These are phyloP conservation scores for Ophiosphaerella korrae DNA, from an alignment of 2,329 filamentous ascomycete genomes.

Conservation along the genomic window DNA sequence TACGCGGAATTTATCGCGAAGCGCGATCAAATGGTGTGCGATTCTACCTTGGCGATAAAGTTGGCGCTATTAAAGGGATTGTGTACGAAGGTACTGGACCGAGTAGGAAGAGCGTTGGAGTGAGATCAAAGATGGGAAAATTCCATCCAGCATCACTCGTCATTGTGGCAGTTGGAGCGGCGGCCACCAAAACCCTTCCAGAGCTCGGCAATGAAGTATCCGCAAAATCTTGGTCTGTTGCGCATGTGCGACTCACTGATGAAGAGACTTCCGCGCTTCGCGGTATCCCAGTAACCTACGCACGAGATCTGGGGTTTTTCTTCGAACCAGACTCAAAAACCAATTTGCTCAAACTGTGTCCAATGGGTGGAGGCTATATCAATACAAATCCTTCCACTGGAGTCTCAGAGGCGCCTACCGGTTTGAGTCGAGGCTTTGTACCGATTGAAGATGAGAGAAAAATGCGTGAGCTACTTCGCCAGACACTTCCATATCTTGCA, in stretches of 20 bases:
- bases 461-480: conserved; percentile 56
- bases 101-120: conserved; percentile 35
- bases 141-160: conserved; percentile 49
- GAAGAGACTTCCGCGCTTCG: conserved; percentile 60
- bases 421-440: conserved; percentile 51
- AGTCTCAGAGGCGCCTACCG: conserved; percentile 50
- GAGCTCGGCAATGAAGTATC: conserved; percentile 57
- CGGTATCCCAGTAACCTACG: conserved; percentile 65
- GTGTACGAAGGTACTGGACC: conserved; percentile 40
- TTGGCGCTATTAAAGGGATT: conserved; percentile 48
- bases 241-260: conserved; percentile 62
- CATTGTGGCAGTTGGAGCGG: conserved; percentile 60
- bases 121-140: conserved; percentile 48
- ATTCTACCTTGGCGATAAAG: conserved; percentile 52
- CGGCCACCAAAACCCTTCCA: conserved; percentile 55
- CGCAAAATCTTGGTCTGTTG: conserved; percentile 65
- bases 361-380: conserved; percentile 61
- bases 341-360: conserved; percentile 64
- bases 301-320: conserved; percentile 67
- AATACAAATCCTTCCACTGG: conserved; percentile 54
- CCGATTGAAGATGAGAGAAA: conserved; percentile 60
- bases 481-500: conserved; percentile 60
- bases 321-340: conserved; percentile 68
- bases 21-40: conserved; percentile 51
- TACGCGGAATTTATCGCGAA: conserved; percentile 53